phyloP scores from a whole-genome alignment of 2,329 filamentous ascomycete genomes.

The Bipolaris bicolor region DNA sequence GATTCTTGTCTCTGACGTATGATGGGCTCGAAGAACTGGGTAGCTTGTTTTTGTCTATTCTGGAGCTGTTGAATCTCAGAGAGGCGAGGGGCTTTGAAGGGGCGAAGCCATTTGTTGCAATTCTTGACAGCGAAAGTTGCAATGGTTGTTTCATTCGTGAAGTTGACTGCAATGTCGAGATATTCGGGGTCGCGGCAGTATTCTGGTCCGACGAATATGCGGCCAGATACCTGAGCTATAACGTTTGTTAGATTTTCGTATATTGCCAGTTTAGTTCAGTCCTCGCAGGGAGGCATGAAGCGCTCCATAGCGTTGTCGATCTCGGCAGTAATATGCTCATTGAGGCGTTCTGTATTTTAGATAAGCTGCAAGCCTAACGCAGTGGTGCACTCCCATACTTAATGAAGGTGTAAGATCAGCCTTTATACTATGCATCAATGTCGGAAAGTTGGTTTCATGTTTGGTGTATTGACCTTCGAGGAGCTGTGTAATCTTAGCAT shows the following conservation, averaged over 20 bases:
- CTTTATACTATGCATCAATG: neutral
- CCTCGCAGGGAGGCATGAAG: constrained; percentile 15
- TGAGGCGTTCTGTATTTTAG: constrained; percentile 13
- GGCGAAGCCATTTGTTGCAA: neutral
- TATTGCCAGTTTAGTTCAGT: constrained; percentile 21
- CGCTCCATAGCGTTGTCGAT: constrained; percentile 16
- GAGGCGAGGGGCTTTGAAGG: neutral
- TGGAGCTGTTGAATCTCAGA: neutral
- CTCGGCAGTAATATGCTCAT: constrained; percentile 16
- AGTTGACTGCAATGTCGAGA: constrained; percentile 18
- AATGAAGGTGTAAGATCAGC: neutral
- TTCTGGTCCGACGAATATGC: constrained; percentile 15
- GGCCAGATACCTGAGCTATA: constrained; percentile 23
- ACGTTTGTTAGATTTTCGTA: constrained; percentile 16
- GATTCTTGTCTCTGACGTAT: neutral
- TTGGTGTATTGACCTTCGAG: neutral
- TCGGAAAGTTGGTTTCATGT: neutral
- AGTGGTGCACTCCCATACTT: neutral
- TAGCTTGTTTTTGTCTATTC: neutral
- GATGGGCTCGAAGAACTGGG: neutral
- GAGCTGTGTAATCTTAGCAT: neutral
- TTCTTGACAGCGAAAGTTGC: neutral
- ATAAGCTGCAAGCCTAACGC: neutral
- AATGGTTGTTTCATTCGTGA: constrained; percentile 9
- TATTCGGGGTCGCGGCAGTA: constrained; percentile 18